Conservation (phyloP, 257 asterid genomes). For the Solanum tarijense region DNA sequence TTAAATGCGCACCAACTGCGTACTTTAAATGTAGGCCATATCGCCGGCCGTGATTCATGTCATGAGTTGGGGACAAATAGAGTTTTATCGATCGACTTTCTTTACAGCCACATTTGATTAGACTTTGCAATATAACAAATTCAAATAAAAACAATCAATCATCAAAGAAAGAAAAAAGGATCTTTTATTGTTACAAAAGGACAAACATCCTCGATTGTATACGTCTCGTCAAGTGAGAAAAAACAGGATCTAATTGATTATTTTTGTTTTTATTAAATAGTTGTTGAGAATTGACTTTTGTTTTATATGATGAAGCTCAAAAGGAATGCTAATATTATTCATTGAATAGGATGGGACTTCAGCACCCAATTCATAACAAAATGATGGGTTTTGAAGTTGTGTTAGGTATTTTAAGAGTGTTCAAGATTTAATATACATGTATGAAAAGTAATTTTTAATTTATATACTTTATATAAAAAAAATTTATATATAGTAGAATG, state of each 20-base stretch:
- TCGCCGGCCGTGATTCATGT: not conserved
- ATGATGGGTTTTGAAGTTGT: not conserved
- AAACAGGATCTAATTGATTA: not conserved
- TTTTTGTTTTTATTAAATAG: not conserved
- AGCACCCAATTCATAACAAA: not conserved
- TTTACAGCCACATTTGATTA: conserved; percentile 33
- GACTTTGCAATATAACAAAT: not conserved
- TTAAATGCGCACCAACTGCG: conserved; percentile 14
- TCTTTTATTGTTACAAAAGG: conserved; percentile 9
- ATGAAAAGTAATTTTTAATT: no score
- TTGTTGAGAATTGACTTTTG: not conserved
- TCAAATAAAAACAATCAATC: not conserved
- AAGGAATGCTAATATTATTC: not conserved
- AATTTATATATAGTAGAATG: no score
- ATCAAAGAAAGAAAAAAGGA: not conserved
- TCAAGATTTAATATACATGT: no score
- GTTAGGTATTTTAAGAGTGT: not conserved
- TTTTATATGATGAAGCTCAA: not conserved
- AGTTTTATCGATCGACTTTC: not conserved
- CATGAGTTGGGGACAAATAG: not conserved
- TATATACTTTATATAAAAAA: no score
- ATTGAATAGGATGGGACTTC: not conserved
- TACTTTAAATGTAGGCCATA: conserved; percentile 25
- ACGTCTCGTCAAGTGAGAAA: not conserved
- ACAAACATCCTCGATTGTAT: conserved; percentile 12